Base-by-base conservation (phyloP, 306 rosid genomes). In the Morella rubra region DNA sequence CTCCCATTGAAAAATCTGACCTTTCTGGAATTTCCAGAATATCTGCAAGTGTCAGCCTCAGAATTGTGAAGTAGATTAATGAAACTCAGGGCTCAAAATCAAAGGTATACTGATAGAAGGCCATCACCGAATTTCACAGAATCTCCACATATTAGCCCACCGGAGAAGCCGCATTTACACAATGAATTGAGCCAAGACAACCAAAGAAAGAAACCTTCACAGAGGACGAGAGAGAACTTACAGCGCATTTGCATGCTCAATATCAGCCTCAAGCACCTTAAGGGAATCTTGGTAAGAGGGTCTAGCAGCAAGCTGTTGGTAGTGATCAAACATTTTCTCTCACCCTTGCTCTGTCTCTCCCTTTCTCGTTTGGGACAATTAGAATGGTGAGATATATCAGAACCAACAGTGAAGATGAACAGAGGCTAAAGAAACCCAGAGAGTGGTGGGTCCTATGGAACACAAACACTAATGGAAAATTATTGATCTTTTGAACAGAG, bases 161-260 rank as follows among this genome's bases (percentile, higher is more conserved):
- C 53, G 22, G 37, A 47, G 27, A 50, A 71, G 44, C 10, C 56
- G 40, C 72, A 49, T 4, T 64, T 61, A 5, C 68, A 64, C 44
- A 41, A 6, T 5, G 40, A 76, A 61, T 40, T 18, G 1, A 45
- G 44, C 45, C 13, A 42, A 65, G 16, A 42, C 5, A 18, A 18
- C 10, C 20, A 59, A 18, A 1, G 6, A 24, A 37, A 37, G 19
- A 1, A 56, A 68, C 42, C 27, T 0, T 58, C 44, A 78, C 50
- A 22, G 44, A 72, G 46, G 40, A 67, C 32, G 52, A 32, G 64
- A 80, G 62, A 55, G 54, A 69, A 78, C 92, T 89, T 65, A 93
- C 97, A 92, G 81, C 79, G 82, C 61, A 84, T 93, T 93, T 69
- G 97, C 97, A 76, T 88, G 92, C 44, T 89, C 88, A 62, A 93